A percentile compares a stretch with the other conserved stretches of the same genome.
Conservation (phyloP, 2,329 filamentous ascomycete species). For the Botrytis hyacinthi region DNA sequence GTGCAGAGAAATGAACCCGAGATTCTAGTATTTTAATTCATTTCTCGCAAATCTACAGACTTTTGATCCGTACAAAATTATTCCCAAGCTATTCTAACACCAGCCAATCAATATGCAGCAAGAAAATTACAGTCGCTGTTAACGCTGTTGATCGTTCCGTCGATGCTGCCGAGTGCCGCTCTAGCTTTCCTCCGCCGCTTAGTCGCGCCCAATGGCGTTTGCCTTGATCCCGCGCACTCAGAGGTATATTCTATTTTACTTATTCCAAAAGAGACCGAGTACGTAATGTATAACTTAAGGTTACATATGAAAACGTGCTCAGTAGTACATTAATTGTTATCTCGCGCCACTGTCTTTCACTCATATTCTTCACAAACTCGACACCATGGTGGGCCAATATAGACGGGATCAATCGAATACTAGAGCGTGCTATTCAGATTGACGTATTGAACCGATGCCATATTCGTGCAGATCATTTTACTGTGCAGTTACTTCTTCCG, state of each 20-base stretch:
- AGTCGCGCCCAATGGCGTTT: neutral
- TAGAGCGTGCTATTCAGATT: neutral
- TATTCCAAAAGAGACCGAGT: neutral
- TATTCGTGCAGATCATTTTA: neutral
- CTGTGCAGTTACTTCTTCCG: neutral
- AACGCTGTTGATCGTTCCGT: neutral
- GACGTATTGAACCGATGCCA: neutral
- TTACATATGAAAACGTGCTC: neutral
- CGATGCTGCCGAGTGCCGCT: neutral
- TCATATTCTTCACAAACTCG: neutral
- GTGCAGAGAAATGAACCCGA: neutral
- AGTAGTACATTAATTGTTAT: neutral
- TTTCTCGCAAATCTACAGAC: neutral
- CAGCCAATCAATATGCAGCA: neutral
- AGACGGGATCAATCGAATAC: neutral
- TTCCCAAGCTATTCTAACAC: neutral
- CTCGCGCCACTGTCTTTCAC: neutral
- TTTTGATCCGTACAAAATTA: fast-evolving
- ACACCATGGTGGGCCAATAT: neutral
- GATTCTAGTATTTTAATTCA: neutral
- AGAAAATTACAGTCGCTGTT: neutral
- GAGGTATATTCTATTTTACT: neutral
- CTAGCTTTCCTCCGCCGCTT: neutral
- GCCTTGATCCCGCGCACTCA: neutral
- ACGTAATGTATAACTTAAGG: neutral